Base-by-base conservation (phyloP, 352 stramenopile species). In the Phytophthora tubulina region DNA sequence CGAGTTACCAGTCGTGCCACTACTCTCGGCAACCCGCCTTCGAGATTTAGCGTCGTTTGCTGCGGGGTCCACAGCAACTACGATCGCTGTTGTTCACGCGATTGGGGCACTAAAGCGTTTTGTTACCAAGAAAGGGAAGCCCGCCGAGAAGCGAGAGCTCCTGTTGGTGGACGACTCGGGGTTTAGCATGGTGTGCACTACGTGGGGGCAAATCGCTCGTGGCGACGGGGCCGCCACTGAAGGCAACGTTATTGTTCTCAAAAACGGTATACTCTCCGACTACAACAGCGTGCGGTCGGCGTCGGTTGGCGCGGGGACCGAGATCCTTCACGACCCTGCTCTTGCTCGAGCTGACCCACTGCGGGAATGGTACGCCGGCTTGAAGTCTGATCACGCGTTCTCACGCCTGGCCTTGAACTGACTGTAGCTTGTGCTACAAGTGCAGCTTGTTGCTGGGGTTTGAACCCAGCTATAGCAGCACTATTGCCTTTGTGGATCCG, bases 161-260 rank as follows among this genome's bases (percentile, higher is more conserved):
- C 55, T 63, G 2, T 27, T 53, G 2, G 55, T 52, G 1, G 42
- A 63, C 31, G 42, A 53, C n/a, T 53, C 55, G 11, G 41, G 21
- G 13, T 33, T 5, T 7, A 38, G 30, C 3, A 44, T 63, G 14
- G 30, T 63, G 3, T 63, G 42, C 42, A 53, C 55, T 27, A 52
- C 41, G 4, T 63, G 55, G 55, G 31, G 31, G 8, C 55, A 63
- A 53, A 4, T 51, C 6, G 55, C 55, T 6, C 41, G 21, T 2
- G 21, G 6, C 11, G 32, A 7, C 13, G 55, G 13, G 13, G 42
- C 52, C 0, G 14, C 30, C 32, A 1, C 14, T 15, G 31, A 53
- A 31, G 42, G 55, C 15, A 42, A 2, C 32, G 41, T 63, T 9
- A 10, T 63, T 44, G 11, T 63, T 30, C 1, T 63, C 30, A 27